Evolutionary conservation across 1,139 yeast genomes (phyloP).

Genomic region (Pichia sp.): DNA sequence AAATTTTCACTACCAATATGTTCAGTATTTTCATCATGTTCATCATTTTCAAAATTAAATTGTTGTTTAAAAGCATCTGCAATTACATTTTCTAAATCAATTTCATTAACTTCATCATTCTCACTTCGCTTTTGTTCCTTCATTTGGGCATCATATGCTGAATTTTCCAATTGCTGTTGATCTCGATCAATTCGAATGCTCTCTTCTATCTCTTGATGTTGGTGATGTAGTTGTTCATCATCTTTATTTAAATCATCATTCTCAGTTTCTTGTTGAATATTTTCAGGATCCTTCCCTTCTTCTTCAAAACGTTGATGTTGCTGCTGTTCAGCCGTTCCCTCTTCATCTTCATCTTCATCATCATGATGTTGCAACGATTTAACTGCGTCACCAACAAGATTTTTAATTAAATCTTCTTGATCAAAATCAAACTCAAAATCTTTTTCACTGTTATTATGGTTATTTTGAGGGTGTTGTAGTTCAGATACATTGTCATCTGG

Average conservation of each 20-base stretch:
- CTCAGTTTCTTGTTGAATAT: neutral
- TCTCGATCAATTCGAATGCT: neutral
- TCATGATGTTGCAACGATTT: slow-evolving; percentile 5
- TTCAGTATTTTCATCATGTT: neutral
- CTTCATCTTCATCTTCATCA: neutral
- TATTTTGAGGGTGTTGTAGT: neutral
- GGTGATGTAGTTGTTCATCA: neutral
- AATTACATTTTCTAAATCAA: slow-evolving; percentile 18
- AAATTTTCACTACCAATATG: neutral
- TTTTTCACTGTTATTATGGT: neutral
- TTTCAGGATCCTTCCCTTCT: neutral
- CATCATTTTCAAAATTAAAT: neutral
- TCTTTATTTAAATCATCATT: neutral
- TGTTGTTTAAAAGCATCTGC: slow-evolving; percentile 18
- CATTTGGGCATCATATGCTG: neutral
- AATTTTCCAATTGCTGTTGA: neutral
- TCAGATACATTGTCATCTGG: neutral
- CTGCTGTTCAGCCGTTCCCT: neutral
- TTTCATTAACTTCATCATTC: neutral
- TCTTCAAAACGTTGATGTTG: neutral
- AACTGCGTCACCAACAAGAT: slow-evolving; percentile 7
- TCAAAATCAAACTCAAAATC: slow-evolving; percentile 1
- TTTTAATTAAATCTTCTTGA: slow-evolving; percentile 7
- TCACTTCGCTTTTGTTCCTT: neutral
- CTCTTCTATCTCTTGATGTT: neutral